Conservation (phyloP, 2,329 filamentous ascomycete species). For the Helotiales sp. region DNA sequence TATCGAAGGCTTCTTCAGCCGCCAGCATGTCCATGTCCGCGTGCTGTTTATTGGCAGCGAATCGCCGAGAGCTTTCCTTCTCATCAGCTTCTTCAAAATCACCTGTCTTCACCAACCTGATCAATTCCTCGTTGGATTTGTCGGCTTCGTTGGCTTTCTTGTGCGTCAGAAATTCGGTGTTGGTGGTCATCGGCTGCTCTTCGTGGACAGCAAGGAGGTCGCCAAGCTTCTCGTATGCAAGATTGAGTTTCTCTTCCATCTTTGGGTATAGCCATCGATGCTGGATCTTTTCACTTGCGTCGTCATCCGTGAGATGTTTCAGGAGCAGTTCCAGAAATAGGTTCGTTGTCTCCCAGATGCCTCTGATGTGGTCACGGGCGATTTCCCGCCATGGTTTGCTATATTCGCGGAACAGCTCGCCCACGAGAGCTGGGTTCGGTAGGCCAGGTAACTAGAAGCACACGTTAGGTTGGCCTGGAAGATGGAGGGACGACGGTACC, state of each 20-base stretch:
- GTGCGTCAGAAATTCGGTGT: slow-evolving; percentile 43
- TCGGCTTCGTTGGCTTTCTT: slow-evolving; percentile 8
- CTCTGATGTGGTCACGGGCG: slow-evolving; percentile 8
- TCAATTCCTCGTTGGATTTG: background rate
- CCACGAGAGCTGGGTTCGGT: slow-evolving; percentile 21
- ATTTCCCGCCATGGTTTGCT: slow-evolving; percentile 13
- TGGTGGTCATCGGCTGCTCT: slow-evolving; percentile 53
- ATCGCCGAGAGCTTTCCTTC: background rate
- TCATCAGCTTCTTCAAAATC: slow-evolving; percentile 1
- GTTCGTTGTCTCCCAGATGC: slow-evolving; percentile 18
- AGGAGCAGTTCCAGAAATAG: slow-evolving; percentile 40
- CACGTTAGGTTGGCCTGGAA: background rate
- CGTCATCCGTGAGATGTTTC: slow-evolving; percentile 32
- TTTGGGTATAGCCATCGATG: slow-evolving; percentile 40
- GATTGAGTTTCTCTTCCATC: slow-evolving; percentile 36
- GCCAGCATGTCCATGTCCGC: slow-evolving; percentile 22
- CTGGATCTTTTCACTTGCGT: slow-evolving; percentile 36
- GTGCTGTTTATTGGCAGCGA: background rate
- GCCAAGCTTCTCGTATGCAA: slow-evolving; percentile 47
- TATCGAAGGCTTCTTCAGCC: slow-evolving; percentile 24
- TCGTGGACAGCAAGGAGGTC: slow-evolving; percentile 40
- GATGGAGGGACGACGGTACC: slow-evolving; percentile 5
- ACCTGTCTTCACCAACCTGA: background rate
- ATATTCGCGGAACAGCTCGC: slow-evolving; percentile 19
- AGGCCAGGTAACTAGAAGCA: slow-evolving; percentile 12